phyloP scores from a whole-genome alignment of 805 yeast genomes.

The Priceomyces castillae region DNA sequence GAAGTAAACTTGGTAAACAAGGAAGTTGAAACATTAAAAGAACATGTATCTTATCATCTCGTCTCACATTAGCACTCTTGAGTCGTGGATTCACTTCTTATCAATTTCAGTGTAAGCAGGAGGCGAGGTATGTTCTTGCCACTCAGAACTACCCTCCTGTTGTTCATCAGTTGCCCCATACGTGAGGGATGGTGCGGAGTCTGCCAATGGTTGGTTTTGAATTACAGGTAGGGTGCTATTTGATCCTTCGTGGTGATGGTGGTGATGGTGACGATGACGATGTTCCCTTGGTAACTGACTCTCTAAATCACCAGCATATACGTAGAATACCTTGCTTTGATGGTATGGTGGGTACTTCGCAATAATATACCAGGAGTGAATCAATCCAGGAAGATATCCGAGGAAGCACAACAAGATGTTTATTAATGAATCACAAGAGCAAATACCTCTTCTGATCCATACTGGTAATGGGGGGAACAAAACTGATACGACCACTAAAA shows the following conservation, averaged over 20 bases:
- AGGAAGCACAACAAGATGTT: slow-evolving; percentile 42
- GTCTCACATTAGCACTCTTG: too few relatives aligned
- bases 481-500: slow-evolving; percentile 57
- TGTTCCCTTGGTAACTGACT: slow-evolving; percentile 12
- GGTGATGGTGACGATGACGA: slow-evolving; percentile 19
- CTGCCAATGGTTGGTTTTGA: slow-evolving; percentile 7
- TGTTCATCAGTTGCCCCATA: slow-evolving; percentile 6
- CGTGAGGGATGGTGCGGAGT: slow-evolving; percentile 10
- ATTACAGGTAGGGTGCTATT: slow-evolving; percentile 2
- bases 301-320: slow-evolving; percentile 37
- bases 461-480: slow-evolving; percentile 77
- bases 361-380: slow-evolving; percentile 50
- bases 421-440: slow-evolving; percentile 49
- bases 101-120: slow-evolving; percentile 33
- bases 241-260: slow-evolving; percentile 13
- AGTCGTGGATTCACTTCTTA: slow-evolving; percentile 9
- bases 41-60: background rate
- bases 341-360: slow-evolving; percentile 45
- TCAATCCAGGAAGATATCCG: slow-evolving; percentile 51
- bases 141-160: slow-evolving; percentile 11
- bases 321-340: slow-evolving; percentile 27
- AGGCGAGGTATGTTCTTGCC: slow-evolving; percentile 15
- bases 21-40: background rate
- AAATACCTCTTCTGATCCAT: slow-evolving; percentile 59
- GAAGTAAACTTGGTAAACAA: too few relatives aligned